Evolutionary conservation across 129 eudicot genomes (phyloP), one percentile per base, ranked within the genome.

Genomic region (Apium graveolens): DNA sequence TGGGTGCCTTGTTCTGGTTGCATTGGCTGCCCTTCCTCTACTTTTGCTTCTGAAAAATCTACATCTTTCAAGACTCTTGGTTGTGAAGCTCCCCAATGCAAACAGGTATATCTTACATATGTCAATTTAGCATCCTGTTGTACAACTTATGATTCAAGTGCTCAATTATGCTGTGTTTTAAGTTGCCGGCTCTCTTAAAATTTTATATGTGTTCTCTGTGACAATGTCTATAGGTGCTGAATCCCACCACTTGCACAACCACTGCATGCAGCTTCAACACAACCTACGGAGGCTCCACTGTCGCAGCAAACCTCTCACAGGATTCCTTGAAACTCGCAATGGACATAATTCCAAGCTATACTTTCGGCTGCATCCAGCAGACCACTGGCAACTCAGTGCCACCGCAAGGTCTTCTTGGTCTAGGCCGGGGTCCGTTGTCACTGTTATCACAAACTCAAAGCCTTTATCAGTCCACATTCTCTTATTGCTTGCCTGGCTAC

Each of bases 1-100:
- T 90, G 94, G 96, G 80, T 96, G 55, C 99, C 97, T 11, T 90
- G 99, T 80, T 73, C 81, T 7, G 97, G 95, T 35, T 96, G 99
- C 29, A 75, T 86, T 68, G 99, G 99, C 35, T 96, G 99, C 87
- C 76, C 92, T 38, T 84, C 96, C 12, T 37, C 77, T 42, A 74
- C 84, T 24, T 92, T 80, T 77, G 70, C 81, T 78, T 72, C 96
- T 2, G 69, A 82, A 27, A 85, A 85, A 77, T 96, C 99, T 8
- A 24, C 87, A 45, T 86, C 95, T 82, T 96, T 81, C 79, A 88
- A 83, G 79, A 63, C 89, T 13, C 80, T 96, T 77, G 83, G 78
- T 11, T 96, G 99, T 63, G 86, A 83, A 5, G 83, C 90, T 37
- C 29, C 94, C 3, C 91, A 92, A 76, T 96, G 99, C 85, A 84